These are phyloP conservation scores for Allium fistulosum DNA, from an alignment of 106 monocot genomes.

Conservation along the genomic window DNA sequence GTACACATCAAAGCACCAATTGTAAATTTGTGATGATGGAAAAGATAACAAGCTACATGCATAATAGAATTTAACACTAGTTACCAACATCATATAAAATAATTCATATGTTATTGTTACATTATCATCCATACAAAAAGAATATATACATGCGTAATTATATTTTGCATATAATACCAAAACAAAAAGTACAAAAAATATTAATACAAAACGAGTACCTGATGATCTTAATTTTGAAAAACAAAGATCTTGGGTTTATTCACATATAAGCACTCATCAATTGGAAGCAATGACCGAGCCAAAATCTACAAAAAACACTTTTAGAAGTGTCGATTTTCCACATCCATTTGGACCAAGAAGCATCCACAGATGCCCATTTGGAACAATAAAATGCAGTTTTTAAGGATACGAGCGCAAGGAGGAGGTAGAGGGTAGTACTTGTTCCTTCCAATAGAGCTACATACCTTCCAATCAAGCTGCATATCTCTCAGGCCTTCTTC, in stretches of 20 bases:
- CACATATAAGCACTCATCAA: conserved; percentile 43
- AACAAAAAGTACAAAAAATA: background rate
- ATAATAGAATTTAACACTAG: background rate
- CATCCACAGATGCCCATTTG: conserved; percentile 86
- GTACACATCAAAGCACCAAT: no score
- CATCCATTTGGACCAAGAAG: conserved; percentile 93
- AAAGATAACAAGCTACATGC: background rate
- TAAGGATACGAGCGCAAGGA: no score
- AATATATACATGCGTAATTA: no score
- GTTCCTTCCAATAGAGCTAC: no score
- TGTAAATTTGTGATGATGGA: no score
- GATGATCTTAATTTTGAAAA: conserved; percentile 97
- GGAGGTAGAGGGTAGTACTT: no score
- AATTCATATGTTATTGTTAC: no score
- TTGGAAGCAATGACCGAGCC: conserved; percentile 70
- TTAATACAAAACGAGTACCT: conserved; percentile 28
- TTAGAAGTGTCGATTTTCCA: conserved; percentile 88
- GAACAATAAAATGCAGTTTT: conserved; percentile 73
- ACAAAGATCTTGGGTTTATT: conserved; percentile 71
- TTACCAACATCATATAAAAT: no score
- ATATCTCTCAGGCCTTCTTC: no score
- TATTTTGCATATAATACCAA: no score
- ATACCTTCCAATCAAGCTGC: no score
- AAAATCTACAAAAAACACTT: conserved; percentile 38
- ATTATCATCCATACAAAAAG: no score